Evolutionary conservation across 78 protist genomes (phyloP), one percentile per base, ranked within the genome.

Genomic region (Dictyostelium purpureum): DNA sequence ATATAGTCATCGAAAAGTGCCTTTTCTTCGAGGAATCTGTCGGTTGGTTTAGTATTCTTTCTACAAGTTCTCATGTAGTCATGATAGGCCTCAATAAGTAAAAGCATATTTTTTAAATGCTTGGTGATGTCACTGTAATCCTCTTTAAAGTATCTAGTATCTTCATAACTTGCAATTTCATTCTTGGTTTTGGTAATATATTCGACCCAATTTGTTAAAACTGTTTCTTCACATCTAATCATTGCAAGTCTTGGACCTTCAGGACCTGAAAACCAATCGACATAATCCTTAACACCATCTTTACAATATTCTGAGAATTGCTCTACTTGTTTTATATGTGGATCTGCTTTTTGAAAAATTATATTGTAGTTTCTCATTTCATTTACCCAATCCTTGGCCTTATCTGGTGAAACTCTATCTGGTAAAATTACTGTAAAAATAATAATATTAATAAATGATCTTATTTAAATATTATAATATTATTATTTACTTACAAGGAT

Each of bases 181-280:
- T 33, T 9, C 7, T 14, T 26, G 0, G 92, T 85, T 14, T 85
- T 85, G 3, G 28, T 85, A 40, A 85, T 85, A 85, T 47, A 85
- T 18, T 85, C 92, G 6, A 42, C 52, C 92, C 92, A 85, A 31
- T 73, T 85, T 1, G 76, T 71, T 14, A 85, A 47, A 10, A 85
- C 92, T 16, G 77, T 43, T 18, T 85, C 92, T 49, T 85, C 92
- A 28, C 92, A 85, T 43, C 92, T 35, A 33, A 85, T 85, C 92
- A 85, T 85, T 21, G 92, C 61, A 7, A 85, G 70, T 19, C 92
- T 14, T 21, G 92, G 92, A 14, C 92, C 92, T 2, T 85, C 92
- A 2, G 92, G 66, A 26, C 92, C 79, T 12, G 40, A 59, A 61
- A 85, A 85, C 92, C 92, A 85, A 59, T 85, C 92, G 2, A 85